These are phyloP conservation scores for Remersonia thermophila DNA, from an alignment of 2,329 filamentous ascomycete genomes.

Conservation along the genomic window DNA sequence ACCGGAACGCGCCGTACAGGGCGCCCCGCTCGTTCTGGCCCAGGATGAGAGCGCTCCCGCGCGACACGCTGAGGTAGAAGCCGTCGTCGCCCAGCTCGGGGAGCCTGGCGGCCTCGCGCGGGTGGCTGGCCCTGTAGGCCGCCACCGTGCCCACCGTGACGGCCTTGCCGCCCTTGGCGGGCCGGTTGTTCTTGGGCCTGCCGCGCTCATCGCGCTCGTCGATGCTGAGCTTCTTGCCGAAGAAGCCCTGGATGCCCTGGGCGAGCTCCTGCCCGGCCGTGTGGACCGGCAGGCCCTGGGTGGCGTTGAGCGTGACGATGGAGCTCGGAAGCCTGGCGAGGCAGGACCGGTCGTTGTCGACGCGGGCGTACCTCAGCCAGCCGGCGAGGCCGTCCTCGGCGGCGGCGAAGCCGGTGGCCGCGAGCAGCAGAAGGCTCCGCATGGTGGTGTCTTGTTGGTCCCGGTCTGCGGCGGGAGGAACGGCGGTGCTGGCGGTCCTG, in stretches of 20 bases:
- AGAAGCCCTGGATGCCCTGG: slow-evolving; percentile 43
- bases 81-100: slow-evolving; percentile 42
- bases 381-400: slow-evolving; percentile 50
- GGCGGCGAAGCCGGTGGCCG: slow-evolving; percentile 23
- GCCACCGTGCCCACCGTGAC: slow-evolving; percentile 38
- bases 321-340: slow-evolving; percentile 15
- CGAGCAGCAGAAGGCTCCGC: slow-evolving; percentile 10
- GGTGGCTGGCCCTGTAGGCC: slow-evolving; percentile 28
- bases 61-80: slow-evolving; percentile 44
- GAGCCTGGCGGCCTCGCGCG: slow-evolving; percentile 11
- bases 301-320: slow-evolving; percentile 31
- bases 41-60: slow-evolving; percentile 40
- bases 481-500: too few species aligned
- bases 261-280: slow-evolving; percentile 47
- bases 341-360: slow-evolving; percentile 20
- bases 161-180: slow-evolving; percentile 8
- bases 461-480: too few species aligned
- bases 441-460: slow-evolving; percentile 1
- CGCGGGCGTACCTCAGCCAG: slow-evolving; percentile 52
- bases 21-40: slow-evolving; percentile 55
- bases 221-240: slow-evolving; percentile 32
- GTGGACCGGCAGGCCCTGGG: slow-evolving; percentile 41
- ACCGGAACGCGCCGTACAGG: slow-evolving; percentile 58
- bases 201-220: slow-evolving; percentile 4
- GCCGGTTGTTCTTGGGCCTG: neutral